phyloP scores from a whole-genome alignment of 2,329 filamentous ascomycete genomes.

The Trichoderma afroharzianum region DNA sequence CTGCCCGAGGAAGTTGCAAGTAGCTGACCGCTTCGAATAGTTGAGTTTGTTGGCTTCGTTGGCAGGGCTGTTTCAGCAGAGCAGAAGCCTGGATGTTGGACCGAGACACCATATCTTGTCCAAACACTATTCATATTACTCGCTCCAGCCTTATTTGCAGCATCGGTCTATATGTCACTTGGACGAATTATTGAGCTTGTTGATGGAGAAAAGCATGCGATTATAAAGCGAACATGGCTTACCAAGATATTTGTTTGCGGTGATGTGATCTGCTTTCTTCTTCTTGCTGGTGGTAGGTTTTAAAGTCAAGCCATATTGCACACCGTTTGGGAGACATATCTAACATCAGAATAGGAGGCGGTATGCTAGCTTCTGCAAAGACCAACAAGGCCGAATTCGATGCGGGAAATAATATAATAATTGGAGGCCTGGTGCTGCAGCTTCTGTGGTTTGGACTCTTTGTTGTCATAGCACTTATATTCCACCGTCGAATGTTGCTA shows the following conservation, averaged over 20 bases:
- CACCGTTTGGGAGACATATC: not conserved
- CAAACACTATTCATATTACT: not conserved
- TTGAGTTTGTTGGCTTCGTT: not conserved
- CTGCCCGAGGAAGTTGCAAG: not conserved
- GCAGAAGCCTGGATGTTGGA: not conserved
- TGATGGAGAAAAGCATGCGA: not conserved
- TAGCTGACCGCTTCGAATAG: not conserved
- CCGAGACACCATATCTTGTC: not conserved
- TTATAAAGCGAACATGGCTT: not conserved
- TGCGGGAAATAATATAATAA: not conserved
- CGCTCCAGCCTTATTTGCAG: not conserved
- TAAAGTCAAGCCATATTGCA: not conserved
- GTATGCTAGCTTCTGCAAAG: not conserved
- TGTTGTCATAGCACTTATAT: not conserved
- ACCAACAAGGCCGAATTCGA: not conserved
- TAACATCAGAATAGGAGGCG: not conserved
- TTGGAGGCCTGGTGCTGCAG: not conserved
- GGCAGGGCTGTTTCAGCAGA: not conserved
- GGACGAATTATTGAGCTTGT: not conserved
- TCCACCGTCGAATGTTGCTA: not conserved
- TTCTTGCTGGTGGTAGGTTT: not conserved
- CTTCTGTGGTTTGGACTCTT: not conserved
- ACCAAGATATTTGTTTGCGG: not conserved
- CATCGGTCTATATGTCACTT: not conserved
- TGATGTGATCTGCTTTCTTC: not conserved